A percentile compares a stretch with the other conserved stretches of the same genome.
Evolutionary conservation across 1,284 basidiomycete genomes (phyloP).

Genomic region (Fomitopsis betulina): DNA sequence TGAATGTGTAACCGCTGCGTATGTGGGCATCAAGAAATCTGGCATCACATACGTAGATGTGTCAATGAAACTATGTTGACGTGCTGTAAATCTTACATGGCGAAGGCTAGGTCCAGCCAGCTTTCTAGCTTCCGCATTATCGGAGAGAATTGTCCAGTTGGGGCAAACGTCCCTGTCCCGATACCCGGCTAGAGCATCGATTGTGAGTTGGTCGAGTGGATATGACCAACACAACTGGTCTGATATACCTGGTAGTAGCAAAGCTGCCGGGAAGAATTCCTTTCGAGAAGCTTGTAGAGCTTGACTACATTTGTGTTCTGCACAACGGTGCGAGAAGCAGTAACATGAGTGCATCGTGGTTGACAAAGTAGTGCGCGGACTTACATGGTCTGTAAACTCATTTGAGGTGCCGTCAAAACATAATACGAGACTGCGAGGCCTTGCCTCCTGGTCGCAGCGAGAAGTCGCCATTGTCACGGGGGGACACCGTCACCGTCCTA

Average conservation of each 20-base stretch:
- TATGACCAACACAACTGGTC: no score
- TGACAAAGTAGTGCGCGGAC: no score
- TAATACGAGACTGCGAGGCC: no score
- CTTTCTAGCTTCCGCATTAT: conserved; percentile 33
- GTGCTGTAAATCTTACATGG: conserved; percentile 29
- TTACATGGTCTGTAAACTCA: no score
- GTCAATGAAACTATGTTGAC: background rate
- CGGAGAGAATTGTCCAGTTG: conserved; percentile 28
- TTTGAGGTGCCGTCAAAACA: no score
- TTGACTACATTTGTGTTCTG: conserved; percentile 38
- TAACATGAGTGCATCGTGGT: no score
- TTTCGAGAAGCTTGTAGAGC: conserved; percentile 33
- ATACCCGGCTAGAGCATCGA: conserved; percentile 40
- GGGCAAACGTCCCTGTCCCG: conserved; percentile 44
- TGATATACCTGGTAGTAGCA: conserved; percentile 35
- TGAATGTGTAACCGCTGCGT: conserved; percentile 55
- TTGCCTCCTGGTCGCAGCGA: no score
- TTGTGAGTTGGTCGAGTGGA: no score
- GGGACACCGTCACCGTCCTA: no score
- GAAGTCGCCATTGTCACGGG: no score
- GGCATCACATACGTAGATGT: background rate
- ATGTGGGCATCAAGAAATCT: conserved; percentile 46
- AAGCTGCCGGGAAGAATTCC: conserved; percentile 31
- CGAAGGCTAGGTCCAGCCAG: conserved; percentile 41
- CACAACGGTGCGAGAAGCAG: no score